phyloP scores from a whole-genome alignment of 345 rosid genomes.

The Zanthoxylum bungeanum region DNA sequence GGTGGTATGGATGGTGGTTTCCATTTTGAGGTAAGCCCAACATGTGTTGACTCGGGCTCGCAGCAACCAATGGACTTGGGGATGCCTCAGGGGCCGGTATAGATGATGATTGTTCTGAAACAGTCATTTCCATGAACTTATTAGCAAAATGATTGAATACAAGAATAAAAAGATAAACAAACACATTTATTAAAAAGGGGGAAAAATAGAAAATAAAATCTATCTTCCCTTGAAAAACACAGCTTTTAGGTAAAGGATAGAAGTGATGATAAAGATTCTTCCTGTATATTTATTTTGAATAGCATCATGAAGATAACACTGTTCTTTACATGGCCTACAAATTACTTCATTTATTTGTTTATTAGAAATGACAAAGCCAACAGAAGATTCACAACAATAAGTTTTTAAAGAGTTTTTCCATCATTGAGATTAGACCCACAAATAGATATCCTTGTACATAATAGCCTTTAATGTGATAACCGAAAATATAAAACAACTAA shows the following conservation, averaged over 20 bases:
- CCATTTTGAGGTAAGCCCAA: conserved; percentile 36
- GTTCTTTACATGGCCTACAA: no score
- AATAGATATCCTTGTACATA: background rate
- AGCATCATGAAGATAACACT: background rate
- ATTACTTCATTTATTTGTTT: background rate
- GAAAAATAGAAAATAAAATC: background rate
- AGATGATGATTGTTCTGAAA: conserved; percentile 47
- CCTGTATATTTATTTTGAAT: background rate
- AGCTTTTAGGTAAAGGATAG: background rate
- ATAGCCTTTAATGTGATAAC: background rate
- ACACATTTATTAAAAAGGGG: background rate
- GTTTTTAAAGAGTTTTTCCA: background rate
- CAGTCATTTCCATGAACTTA: conserved; percentile 20
- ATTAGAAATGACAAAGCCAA: background rate
- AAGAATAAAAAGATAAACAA: conserved; percentile 5
- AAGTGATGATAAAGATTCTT: background rate
- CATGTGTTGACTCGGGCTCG: conserved; percentile 59
- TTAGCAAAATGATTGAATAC: background rate
- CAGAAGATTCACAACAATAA: background rate
- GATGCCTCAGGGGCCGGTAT: conserved; percentile 46
- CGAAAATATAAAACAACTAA: background rate
- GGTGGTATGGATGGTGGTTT: conserved; percentile 55
- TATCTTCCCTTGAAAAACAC: background rate
- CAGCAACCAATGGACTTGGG: conserved; percentile 56
- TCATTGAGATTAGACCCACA: background rate